Conservation (phyloP, 2,329 filamentous ascomycete species). For the Neofusicoccum kwambonambiense region DNA sequence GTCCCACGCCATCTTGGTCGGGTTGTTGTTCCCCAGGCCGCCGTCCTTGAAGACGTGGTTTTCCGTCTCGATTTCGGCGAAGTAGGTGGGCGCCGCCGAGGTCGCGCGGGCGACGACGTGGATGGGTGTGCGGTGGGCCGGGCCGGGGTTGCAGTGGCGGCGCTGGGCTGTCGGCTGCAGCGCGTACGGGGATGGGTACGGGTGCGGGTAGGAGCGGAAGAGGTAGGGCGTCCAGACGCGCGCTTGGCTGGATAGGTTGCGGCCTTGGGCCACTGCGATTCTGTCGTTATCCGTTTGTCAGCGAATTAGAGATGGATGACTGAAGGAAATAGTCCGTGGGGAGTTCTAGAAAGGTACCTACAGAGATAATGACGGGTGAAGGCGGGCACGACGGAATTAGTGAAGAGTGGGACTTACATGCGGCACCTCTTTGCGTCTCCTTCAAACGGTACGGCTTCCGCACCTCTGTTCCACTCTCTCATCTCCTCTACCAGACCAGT, state of each 20-base stretch:
- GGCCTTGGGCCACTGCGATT: neutral
- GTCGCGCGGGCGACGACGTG: conserved; percentile 22
- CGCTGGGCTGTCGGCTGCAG: neutral
- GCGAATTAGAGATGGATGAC: neutral
- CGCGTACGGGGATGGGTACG: neutral
- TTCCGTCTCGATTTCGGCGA: conserved; percentile 13
- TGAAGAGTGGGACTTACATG: too few relatives aligned
- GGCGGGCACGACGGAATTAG: too few relatives aligned
- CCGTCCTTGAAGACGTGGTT: conserved; percentile 20
- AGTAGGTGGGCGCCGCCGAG: conserved; percentile 22
- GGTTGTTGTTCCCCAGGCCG: conserved; percentile 22
- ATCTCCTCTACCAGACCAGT: conserved; percentile 7
- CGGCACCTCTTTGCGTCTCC: too few relatives aligned
- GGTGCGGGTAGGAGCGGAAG: conserved; percentile 21
- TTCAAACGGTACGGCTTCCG: neutral
- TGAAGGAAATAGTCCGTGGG: too few relatives aligned
- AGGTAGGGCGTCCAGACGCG: neutral
- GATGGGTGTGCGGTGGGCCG: conserved; percentile 17
- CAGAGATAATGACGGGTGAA: too few relatives aligned
- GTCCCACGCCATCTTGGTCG: conserved; percentile 18
- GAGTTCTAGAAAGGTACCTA: too few relatives aligned
- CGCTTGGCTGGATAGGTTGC: neutral
- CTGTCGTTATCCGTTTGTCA: conserved; percentile 9
- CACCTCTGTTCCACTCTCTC: conserved; percentile 15
- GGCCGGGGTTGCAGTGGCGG: conserved; percentile 18